These are phyloP conservation scores for Anacardium occidentale DNA, from an alignment of 345 rosid genomes.

Conservation along the genomic window DNA sequence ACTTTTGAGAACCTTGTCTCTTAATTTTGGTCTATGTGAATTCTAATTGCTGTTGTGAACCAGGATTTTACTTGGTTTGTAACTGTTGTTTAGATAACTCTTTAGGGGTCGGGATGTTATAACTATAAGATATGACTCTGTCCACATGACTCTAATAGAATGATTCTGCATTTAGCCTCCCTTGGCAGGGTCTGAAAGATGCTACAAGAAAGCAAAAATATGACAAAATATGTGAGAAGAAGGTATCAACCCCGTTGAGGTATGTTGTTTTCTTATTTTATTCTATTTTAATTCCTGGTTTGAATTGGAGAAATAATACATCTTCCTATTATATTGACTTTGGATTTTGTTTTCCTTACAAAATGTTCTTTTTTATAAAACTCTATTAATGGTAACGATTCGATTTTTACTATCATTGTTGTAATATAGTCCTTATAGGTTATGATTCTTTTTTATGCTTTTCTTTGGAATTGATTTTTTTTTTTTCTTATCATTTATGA, in stretches of 20 bases:
- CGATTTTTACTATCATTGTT: not conserved
- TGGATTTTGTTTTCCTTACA: not conserved
- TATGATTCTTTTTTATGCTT: not conserved
- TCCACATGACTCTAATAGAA: constrained; percentile 3
- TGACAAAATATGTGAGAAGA: constrained; percentile 87
- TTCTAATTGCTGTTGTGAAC: not conserved
- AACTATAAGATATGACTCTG: not conserved
- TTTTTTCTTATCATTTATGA: not conserved
- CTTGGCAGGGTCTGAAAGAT: constrained; percentile 94
- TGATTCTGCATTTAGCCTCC: constrained; percentile 54
- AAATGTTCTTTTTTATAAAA: not conserved
- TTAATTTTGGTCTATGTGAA: not conserved
- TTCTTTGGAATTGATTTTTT: constrained; percentile 6
- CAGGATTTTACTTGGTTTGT: not conserved
- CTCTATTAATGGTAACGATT: not conserved
- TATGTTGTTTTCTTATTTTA: constrained; percentile 19
- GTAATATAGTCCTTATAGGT: too few relatives aligned
- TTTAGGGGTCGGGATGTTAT: not conserved
- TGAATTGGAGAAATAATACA: not conserved
- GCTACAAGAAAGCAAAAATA: constrained; percentile 88
- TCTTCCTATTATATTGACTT: not conserved
- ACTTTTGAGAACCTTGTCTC: not conserved
- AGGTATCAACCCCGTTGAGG: constrained; percentile 95
- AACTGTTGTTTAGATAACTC: not conserved
- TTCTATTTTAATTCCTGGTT: not conserved